Evolutionary conservation across 2,329 filamentous ascomycete genomes (phyloP), one percentile per base, ranked within the genome.

Genomic region (Xylariaceae sp.): DNA sequence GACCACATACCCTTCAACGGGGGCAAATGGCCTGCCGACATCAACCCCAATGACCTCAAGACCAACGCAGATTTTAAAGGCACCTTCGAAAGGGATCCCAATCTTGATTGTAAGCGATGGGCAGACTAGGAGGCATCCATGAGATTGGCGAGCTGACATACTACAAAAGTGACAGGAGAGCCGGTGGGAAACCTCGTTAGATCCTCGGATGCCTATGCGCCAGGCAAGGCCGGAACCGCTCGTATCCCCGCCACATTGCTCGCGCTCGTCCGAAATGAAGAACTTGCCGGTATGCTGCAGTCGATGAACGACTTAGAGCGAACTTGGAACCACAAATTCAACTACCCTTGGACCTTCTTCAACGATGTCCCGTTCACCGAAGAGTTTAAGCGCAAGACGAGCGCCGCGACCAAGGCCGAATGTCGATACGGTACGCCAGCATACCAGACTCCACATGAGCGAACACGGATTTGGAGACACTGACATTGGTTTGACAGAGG

Each of bases 331-430:
- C 79, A 84, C 78, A 99, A 99, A 69, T 99, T 97, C 82, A 99
- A 99, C 76, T 99, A 99, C 68, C 94, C 94, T 0, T 99, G 94
- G 90, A 97, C 91, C 9, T 99, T 99, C 71, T 95, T 99, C 80
- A 99, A 99, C 73, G 93, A 99, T 66, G 86, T 89, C 47, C 89
- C 90, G 14, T 99, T 99, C 67, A 86, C 88, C 2, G 88, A 94
- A 14, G 92, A 97, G 64, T 99, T 99, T 77, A 97, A 95, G 75
- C 77, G 76, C 64, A 83, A 81, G 71, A 97, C 92, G 1, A 78
- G 81, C 57, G 90, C 86, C 28, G 86, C 82, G 46, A 97, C 93
- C 16, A 96, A 96, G 61, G 94, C 93, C 43, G 86, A 96, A 70
- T 89, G 88, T 65, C 81, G 80, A 70, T 97, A 94, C 69, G 89